Evolutionary conservation across 1,284 basidiomycete genomes (phyloP).

Genomic region (Ustilago shanxiensis): DNA sequence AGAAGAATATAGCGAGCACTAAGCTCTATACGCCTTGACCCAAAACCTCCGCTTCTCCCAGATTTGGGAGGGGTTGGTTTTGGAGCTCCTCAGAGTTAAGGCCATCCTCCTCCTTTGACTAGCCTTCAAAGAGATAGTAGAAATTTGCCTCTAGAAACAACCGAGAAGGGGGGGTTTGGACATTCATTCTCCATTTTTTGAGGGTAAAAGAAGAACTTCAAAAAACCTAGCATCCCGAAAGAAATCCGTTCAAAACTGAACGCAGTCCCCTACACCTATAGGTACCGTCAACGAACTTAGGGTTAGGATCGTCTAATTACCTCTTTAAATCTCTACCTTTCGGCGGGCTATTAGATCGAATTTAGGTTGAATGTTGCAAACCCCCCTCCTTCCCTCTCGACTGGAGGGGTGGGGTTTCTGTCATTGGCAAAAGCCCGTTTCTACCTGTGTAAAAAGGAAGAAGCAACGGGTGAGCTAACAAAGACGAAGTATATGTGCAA

Average conservation of each 20-base stretch:
- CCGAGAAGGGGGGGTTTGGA: neutral
- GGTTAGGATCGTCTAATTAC: constrained; percentile 60
- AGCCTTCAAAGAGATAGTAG: neutral
- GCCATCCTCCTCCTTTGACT: neutral
- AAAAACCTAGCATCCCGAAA: neutral
- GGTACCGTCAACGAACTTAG: too few species aligned
- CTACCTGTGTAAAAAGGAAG: constrained; percentile 2
- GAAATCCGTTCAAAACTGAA: too few species aligned
- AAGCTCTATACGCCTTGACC: constrained; percentile 19
- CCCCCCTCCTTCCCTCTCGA: neutral
- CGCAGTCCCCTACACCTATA: too few species aligned
- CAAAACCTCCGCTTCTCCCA: neutral
- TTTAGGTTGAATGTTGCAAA: constrained; percentile 33
- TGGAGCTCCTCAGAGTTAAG: constrained; percentile 8
- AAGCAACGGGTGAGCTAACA: constrained; percentile 22
- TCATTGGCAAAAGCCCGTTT: constrained; percentile 13
- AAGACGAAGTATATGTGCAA: neutral
- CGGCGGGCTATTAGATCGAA: constrained; percentile 56
- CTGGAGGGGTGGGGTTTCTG: constrained; percentile 6
- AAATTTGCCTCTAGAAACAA: too few species aligned
- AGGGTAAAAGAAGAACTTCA: neutral
- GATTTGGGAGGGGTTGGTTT: neutral
- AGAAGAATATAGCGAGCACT: constrained; percentile 8
- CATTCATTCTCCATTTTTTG: neutral
- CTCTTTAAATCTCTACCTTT: constrained; percentile 44